A percentile compares a stretch with the other conserved stretches of the same genome.
These are phyloP conservation scores for Colletotrichum echinochloae DNA, from an alignment of 2,329 filamentous ascomycete genomes.

Conservation along the genomic window DNA sequence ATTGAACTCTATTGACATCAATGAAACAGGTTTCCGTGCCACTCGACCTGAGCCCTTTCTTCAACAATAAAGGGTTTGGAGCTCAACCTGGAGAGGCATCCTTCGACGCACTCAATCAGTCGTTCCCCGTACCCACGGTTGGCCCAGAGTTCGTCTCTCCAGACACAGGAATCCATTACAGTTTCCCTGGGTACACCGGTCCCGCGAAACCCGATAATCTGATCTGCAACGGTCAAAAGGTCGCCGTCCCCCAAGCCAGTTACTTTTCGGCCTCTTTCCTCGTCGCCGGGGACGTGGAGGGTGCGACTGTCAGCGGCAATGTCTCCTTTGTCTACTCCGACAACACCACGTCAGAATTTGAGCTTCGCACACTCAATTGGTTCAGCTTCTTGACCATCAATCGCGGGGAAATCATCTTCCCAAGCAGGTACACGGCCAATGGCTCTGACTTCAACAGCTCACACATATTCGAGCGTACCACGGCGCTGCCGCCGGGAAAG, in stretches of 20 bases:
- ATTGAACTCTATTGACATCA: conserved; percentile 1
- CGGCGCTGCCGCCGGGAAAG: conserved; percentile 52
- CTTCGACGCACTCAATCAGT: conserved; percentile 57
- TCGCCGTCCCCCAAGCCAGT: conserved; percentile 47
- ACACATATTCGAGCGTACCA: conserved; percentile 60
- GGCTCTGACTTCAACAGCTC: conserved; percentile 57
- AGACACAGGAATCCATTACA: conserved; percentile 55
- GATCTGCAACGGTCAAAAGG: conserved; percentile 55
- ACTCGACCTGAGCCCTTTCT: conserved; percentile 39
- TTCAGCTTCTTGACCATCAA: conserved; percentile 59
- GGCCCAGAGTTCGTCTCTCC: conserved; percentile 53
- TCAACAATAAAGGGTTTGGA: conserved; percentile 63
- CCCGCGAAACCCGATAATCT: conserved; percentile 56
- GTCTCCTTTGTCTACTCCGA: conserved; percentile 58
- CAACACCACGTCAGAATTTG: conserved; percentile 52
- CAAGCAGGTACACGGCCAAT: conserved; percentile 54
- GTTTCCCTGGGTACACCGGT: conserved; percentile 55
- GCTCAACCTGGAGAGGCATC: conserved; percentile 57
- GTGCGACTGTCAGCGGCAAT: conserved; percentile 53
- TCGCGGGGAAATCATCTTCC: conserved; percentile 59
- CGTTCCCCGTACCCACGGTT: conserved; percentile 53
- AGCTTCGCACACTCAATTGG: conserved; percentile 59
- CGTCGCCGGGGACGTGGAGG: conserved; percentile 55
- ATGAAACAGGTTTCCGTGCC: conserved; percentile 7
- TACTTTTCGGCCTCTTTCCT: conserved; percentile 59